Evolutionary conservation across 2,329 filamentous ascomycete genomes (phyloP).

Genomic region (Cladorrhinum sp.): DNA sequence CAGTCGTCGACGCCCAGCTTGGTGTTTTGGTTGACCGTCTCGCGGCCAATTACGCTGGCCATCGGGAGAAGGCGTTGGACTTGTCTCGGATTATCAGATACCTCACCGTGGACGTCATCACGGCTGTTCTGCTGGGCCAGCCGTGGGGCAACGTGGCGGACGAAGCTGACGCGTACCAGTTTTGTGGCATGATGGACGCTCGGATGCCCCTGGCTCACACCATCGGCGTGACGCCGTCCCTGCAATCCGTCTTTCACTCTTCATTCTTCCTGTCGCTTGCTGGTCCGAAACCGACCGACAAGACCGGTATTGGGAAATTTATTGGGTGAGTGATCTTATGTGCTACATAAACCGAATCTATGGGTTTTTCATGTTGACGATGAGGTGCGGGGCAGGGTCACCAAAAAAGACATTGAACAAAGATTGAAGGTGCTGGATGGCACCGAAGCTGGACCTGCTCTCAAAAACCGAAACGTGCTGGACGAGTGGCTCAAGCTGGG

Average conservation of each 20-base stretch:
- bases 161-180: conserved; percentile 12
- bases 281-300: conserved; percentile 10
- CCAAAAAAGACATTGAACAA: too few species aligned
- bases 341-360: too few species aligned
- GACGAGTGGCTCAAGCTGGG: too few species aligned
- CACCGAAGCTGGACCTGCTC: too few species aligned
- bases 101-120: conserved; percentile 16
- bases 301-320: conserved; percentile 11
- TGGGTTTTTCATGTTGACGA: too few species aligned
- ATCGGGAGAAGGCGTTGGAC: background rate
- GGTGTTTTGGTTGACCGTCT: conserved; percentile 10
- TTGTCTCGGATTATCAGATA: conserved; percentile 12
- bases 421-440: too few species aligned
- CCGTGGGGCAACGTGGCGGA: conserved; percentile 14
- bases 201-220: conserved; percentile 5
- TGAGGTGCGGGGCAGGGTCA: too few species aligned
- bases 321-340: conserved; percentile 8
- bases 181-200: conserved; percentile 5
- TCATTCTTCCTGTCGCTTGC: background rate
- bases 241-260: conserved; percentile 3
- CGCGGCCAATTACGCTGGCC: background rate
- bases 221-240: background rate
- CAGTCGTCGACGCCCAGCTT: conserved; percentile 16
- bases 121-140: conserved; percentile 9
- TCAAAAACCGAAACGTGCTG: too few species aligned